phyloP scores from a whole-genome alignment of 441 rosid genomes.

The Macaranga tanarius region DNA sequence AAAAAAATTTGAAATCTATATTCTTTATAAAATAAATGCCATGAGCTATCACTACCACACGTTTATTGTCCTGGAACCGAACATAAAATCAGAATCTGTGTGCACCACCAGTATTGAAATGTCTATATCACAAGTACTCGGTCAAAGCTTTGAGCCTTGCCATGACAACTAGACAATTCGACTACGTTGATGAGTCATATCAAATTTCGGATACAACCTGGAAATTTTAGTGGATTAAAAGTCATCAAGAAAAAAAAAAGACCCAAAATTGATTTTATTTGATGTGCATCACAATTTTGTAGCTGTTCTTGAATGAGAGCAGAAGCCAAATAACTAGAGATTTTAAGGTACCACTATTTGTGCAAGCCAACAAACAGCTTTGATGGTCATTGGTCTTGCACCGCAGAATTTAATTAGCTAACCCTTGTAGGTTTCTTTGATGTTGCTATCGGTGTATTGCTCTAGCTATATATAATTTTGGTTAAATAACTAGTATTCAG shows the following conservation, averaged over 20 bases:
- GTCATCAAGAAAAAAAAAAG: not conserved
- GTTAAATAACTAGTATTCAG: too few species aligned
- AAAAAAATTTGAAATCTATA: not conserved
- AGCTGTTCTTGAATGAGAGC: not conserved
- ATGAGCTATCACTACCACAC: not conserved
- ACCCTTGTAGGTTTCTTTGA: not conserved
- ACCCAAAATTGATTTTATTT: constrained; percentile 18
- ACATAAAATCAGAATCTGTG: constrained; percentile 23
- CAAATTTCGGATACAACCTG: constrained; percentile 12
- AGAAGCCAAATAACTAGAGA: constrained; percentile 8
- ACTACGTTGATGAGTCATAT: constrained; percentile 23
- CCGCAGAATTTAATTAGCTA: constrained; percentile 25
- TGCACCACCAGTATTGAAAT: constrained; percentile 22
- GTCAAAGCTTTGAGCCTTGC: constrained; percentile 25
- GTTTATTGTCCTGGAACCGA: constrained; percentile 15
- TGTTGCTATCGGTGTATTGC: constrained; percentile 13
- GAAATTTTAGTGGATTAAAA: constrained; percentile 20
- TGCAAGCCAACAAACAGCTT: constrained; percentile 21
- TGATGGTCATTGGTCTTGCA: constrained; percentile 3
- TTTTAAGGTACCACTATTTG: constrained; percentile 6
- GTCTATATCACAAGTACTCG: constrained; percentile 17
- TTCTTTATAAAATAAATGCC: not conserved
- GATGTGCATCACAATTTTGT: constrained; percentile 20
- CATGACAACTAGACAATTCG: constrained; percentile 13
- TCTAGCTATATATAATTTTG: constrained; percentile 17